Evolutionary conservation across 2,329 filamentous ascomycete genomes (phyloP).

Genomic region (Epicoccum nigrum): DNA sequence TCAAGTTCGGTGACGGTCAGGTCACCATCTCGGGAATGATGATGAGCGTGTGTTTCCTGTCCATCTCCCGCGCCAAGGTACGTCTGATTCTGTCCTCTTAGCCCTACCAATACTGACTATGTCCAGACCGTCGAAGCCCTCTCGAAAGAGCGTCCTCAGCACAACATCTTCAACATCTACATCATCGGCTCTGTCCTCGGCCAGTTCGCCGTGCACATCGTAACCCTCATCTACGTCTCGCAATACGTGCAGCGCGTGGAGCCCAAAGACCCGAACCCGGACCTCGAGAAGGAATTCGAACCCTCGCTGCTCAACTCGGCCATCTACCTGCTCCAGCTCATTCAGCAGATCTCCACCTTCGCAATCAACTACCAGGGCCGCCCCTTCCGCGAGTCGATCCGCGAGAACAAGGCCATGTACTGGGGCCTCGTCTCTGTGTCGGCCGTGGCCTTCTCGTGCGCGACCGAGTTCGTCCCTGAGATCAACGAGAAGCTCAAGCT

Average conservation of each 20-base stretch:
- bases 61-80: slow-evolving; percentile 92
- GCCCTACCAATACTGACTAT: background rate
- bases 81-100: slow-evolving; percentile 26
- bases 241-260: slow-evolving; percentile 84
- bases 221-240: slow-evolving; percentile 91
- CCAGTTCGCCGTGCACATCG: slow-evolving; percentile 95
- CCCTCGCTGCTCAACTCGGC: slow-evolving; percentile 95
- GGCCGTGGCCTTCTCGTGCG: slow-evolving; percentile 89
- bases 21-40: slow-evolving; percentile 99
- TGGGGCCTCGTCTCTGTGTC: slow-evolving; percentile 92
- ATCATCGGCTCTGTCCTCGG: slow-evolving; percentile 97
- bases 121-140: slow-evolving; percentile 82
- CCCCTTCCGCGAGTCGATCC: slow-evolving; percentile 94
- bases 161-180: slow-evolving; percentile 99
- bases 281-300: slow-evolving; percentile 92
- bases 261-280: slow-evolving; percentile 71
- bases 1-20: slow-evolving; percentile 98
- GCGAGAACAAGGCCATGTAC: slow-evolving; percentile 97
- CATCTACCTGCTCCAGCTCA: slow-evolving; percentile 94
- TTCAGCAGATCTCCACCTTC: slow-evolving; percentile 98
- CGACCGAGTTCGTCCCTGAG: slow-evolving; percentile 93
- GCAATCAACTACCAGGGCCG: slow-evolving; percentile 99
- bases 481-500: slow-evolving; percentile 92
- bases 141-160: slow-evolving; percentile 95
- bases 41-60: slow-evolving; percentile 99